Evolutionary conservation across 2,329 filamentous ascomycete species (phyloP), one percentile per base, ranked within the genome.

Genomic region (Epichloe typhina): DNA sequence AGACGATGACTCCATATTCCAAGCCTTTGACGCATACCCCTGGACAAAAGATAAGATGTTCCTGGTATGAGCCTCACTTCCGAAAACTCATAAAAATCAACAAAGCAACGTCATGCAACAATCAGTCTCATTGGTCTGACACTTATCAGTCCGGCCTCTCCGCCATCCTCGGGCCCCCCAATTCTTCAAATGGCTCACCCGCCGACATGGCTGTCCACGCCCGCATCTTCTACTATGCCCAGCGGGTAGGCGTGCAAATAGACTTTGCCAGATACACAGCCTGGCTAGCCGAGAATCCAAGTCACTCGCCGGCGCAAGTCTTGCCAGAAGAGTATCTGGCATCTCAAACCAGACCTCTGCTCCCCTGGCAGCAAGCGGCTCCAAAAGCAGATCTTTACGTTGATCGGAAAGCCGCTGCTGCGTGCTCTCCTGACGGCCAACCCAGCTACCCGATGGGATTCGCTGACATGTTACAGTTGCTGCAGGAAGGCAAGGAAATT

Each of bases 401-500:
- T 26, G 71, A 75, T 47, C 67, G 66, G 26, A 65, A 64, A 21
- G 53, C 57, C 2, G 55, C 51, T n/a, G 52, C 54, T 40, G 46
- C 39, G 19, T 15, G 52, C 13, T 50, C 57, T 6, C 56, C 52
- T 4, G 61, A 57, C n/a, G 69, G 68, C 38, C 73, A 78, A 44
- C 84, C 88, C 38, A 77, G 80, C 1, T 95, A 95, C 59, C 89
- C 89, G 3, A 83, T 82, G 46, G 84, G 82, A 1, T 95, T 96
- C 65, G 84, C 86, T 7, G 82, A 91, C 57, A 88, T 96, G 54
- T 83, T 95, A 50, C 84, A 88, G 60, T 77, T 95, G 50, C 86
- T 96, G 50, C 86, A 87, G 23, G 83, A 81, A 31, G 88, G 88
- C 49, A 82, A 88, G 58, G 83, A 86, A 0, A 84, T 96, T 42